Percentiles rank a stretch among this genome's conserved stretches.
Conservation (phyloP, 306 rosid genomes). For the Sindora glabra region DNA sequence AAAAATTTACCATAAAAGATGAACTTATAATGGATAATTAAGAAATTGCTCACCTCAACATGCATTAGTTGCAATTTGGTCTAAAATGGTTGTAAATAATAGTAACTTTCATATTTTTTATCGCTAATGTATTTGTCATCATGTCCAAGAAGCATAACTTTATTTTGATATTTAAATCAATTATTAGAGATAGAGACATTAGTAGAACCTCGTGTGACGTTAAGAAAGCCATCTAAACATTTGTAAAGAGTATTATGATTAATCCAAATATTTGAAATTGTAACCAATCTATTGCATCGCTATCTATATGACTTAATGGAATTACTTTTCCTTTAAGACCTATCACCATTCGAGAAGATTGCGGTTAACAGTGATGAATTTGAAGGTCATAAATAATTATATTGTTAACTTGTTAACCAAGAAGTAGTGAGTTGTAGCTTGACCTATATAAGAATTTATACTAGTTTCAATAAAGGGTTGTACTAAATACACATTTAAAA, state of each 20-base stretch:
- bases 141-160: slow-evolving; percentile 38
- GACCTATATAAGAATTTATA: too few species aligned
- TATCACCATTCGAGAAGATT: slow-evolving; percentile 16
- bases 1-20: too few species aligned
- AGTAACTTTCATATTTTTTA: slow-evolving; percentile 17
- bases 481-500: too few species aligned
- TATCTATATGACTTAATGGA: slow-evolving; percentile 22
- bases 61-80: slow-evolving; percentile 27
- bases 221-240: slow-evolving; percentile 23
- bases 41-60: too few species aligned
- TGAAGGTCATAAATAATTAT: slow-evolving; percentile 23
- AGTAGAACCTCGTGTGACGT: slow-evolving; percentile 31
- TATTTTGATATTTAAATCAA: slow-evolving; percentile 25
- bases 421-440: too few species aligned
- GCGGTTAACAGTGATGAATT: slow-evolving; percentile 24
- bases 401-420: not conserved
- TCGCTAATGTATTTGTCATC: slow-evolving; percentile 30
- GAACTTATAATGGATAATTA: too few species aligned
- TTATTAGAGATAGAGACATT: slow-evolving; percentile 27
- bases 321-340: slow-evolving; percentile 27
- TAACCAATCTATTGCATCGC: slow-evolving; percentile 26
- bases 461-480: too few species aligned
- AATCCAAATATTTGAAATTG: slow-evolving; percentile 28
- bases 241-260: slow-evolving; percentile 28
- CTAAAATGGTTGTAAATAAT: slow-evolving; percentile 34